Percentiles rank a stretch among this genome's conserved stretches.
These are phyloP conservation scores for Komagataella mondaviorum DNA, from an alignment of 805 yeast species.

Conservation along the genomic window DNA sequence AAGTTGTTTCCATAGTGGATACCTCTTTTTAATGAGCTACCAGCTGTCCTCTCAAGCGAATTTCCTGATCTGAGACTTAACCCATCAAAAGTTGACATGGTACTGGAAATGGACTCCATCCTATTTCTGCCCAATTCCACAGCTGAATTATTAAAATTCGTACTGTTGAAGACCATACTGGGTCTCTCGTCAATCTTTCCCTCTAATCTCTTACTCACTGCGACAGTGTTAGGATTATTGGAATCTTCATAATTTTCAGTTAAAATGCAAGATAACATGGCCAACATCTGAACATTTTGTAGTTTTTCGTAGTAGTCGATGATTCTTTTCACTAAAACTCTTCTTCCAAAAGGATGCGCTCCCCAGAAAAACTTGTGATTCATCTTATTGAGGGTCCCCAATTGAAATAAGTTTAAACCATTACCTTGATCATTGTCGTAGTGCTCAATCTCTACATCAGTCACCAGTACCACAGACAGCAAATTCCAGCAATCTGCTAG, in stretches of 20 bases:
- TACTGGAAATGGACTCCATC: background rate
- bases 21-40: background rate
- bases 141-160: background rate
- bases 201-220: constrained; percentile 6
- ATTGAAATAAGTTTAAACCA: background rate
- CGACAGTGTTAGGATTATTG: constrained; percentile 23
- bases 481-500: constrained; percentile 69
- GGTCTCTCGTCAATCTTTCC: background rate
- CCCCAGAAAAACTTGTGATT: constrained; percentile 42
- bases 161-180: constrained; percentile 2
- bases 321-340: constrained; percentile 50
- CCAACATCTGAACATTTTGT: constrained; percentile 78
- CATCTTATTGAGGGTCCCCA: background rate
- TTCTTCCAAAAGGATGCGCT: constrained; percentile 60
- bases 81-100: background rate
- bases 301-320: constrained; percentile 48
- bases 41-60: background rate
- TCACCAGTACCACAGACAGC: constrained; percentile 30
- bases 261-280: constrained; percentile 70
- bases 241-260: constrained; percentile 24
- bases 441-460: constrained; percentile 20
- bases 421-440: constrained; percentile 1
- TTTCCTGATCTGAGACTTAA: background rate
- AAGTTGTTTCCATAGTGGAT: background rate
- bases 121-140: background rate